Evolutionary conservation across 2,329 filamentous ascomycete genomes (phyloP), one percentile per base, ranked within the genome.

Genomic region (Ophiocordyceps sinensis): DNA sequence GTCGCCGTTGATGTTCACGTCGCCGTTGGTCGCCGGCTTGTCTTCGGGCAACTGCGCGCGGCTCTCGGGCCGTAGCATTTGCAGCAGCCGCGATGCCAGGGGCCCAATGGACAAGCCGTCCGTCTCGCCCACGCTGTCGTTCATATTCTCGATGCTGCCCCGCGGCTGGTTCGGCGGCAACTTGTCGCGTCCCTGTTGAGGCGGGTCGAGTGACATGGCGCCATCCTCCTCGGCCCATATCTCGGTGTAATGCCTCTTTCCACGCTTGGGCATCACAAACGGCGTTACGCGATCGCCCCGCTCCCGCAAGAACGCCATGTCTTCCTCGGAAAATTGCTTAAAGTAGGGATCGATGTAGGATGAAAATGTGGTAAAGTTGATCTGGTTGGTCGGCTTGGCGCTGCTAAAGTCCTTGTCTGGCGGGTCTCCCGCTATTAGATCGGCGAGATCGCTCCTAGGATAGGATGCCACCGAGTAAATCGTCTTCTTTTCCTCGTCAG

Each of bases 361-460:
- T n/a, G 83, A 81, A 60, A 98, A 98, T 2, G 89, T 94, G 43
- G 78, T 82, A 49, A 91, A 91, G 57, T 84, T 88, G 58, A 96
- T 91, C 65, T 98, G 91, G 53, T 89, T 94, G 17, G 81, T 80
- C 5, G 89, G 87, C 58, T 96, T 98, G 29, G 86, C 82, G 56
- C 78, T 94, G 57, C 85, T 95, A 54, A 95, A 96, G 64, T 98
- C 91, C 58, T 85, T 87, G 60, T 96, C 88, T 1, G 91, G 89
- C 1, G 88, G 84, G 32, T 83, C 79, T 38, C 91, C 91, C 11
- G 89, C 83, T 47, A 94, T 93, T 49, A 91, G 69, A 54, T 95
- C 81, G 43, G 79, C 72, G 9, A 98, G 70, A 53, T 95, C 85
- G 47, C 75, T 81, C 40, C 72, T 73, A 1, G 91, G 91, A 56